phyloP scores from a whole-genome alignment of 2,329 filamentous ascomycete genomes.

The Alternaria triticimaculans region DNA sequence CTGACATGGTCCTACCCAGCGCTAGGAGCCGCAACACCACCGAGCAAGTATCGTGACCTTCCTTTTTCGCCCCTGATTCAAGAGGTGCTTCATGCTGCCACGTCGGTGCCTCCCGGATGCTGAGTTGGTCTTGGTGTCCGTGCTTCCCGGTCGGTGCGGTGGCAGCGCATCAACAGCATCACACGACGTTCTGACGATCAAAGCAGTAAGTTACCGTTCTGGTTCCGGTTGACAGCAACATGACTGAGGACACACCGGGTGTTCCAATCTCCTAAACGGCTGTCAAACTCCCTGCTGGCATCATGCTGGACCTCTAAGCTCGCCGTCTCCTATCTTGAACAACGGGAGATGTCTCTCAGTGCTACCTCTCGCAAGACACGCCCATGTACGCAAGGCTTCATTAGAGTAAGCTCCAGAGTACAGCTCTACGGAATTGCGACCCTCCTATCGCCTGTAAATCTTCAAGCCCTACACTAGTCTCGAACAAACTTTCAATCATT shows the following conservation, averaged over 20 bases:
- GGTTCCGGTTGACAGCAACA: too few relatives aligned
- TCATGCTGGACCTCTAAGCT: neutral
- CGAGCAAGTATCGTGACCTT: constrained; percentile 41
- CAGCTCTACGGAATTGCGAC: neutral
- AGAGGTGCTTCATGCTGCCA: constrained; percentile 14
- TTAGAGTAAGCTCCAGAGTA: neutral
- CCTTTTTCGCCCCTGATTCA: constrained; percentile 25
- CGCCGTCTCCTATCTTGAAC: neutral
- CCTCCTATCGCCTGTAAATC: neutral
- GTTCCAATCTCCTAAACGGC: neutral
- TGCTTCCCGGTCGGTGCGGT: constrained; percentile 10
- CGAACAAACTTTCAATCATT: neutral
- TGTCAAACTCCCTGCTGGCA: neutral
- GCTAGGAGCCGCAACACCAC: constrained; percentile 38
- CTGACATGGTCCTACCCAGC: constrained; percentile 31
- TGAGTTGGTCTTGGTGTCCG: constrained; percentile 1
- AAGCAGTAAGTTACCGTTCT: neutral
- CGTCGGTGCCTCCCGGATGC: constrained; percentile 9
- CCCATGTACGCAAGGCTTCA: neutral
- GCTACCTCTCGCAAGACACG: neutral
- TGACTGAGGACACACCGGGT: neutral
- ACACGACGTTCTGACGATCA: constrained; percentile 6
- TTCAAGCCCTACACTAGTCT: neutral
- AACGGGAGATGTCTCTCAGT: neutral
- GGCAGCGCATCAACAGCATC: constrained; percentile 3